Percentiles rank a stretch among this genome's conserved stretches.
Conservation (phyloP, 306 rosid genomes). For the Acacia melanoxylon region DNA sequence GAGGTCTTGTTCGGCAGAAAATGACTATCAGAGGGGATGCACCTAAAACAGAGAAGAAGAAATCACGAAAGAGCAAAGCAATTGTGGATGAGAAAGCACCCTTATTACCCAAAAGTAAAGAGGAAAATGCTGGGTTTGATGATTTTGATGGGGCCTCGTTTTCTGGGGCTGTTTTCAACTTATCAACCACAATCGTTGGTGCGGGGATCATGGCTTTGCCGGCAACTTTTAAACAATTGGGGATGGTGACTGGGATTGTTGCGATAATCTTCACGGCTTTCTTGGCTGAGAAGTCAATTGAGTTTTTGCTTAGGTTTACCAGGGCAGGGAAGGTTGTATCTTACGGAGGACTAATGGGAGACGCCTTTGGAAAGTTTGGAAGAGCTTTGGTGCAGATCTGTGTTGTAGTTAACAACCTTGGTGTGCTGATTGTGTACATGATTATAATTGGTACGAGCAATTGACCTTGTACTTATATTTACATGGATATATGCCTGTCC, state of each 20-base stretch:
- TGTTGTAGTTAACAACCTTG: constrained; percentile 72
- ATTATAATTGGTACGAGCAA: constrained; percentile 73
- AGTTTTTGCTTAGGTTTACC: constrained; percentile 75
- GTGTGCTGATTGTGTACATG: constrained; percentile 88
- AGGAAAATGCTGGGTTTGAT: constrained; percentile 59
- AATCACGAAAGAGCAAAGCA: constrained; percentile 53
- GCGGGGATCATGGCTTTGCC: constrained; percentile 98
- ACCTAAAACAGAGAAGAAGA: constrained; percentile 61
- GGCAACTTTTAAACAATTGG: constrained; percentile 79
- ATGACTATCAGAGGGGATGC: constrained; percentile 64
- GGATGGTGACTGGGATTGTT: constrained; percentile 69
- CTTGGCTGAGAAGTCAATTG: constrained; percentile 78
- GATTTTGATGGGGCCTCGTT: constrained; percentile 92
- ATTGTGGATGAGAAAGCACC: constrained; percentile 76
- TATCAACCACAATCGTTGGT: constrained; percentile 86
- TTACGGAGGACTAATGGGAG: constrained; percentile 89
- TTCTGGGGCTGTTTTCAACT: constrained; percentile 87
- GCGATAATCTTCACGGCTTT: constrained; percentile 71
- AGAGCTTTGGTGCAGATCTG: constrained; percentile 62
- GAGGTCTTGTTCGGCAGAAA: constrained; percentile 28
- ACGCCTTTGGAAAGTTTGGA: constrained; percentile 79
- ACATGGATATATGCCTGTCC: constrained; percentile 4
- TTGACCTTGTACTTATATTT: background rate
- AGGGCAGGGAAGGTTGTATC: constrained; percentile 73
- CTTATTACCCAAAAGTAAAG: constrained; percentile 65